These are phyloP conservation scores for Platismatia glauca DNA, from an alignment of 495 filamentous ascomycete species.

Conservation along the genomic window DNA sequence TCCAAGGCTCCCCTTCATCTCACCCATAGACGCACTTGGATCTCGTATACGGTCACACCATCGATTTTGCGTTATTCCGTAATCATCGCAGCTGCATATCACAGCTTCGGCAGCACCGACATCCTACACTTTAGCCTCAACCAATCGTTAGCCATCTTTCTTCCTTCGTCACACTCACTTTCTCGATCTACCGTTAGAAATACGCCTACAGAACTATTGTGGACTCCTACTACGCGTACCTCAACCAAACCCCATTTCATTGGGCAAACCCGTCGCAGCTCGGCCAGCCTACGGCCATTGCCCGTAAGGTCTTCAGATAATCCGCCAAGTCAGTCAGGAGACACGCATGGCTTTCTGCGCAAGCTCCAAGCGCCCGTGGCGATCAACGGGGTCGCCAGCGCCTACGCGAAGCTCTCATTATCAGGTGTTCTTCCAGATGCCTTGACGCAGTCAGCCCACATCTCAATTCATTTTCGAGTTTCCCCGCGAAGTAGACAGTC, in stretches of 20 bases:
- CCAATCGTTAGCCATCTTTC: conserved; percentile 1
- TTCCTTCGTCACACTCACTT: background rate
- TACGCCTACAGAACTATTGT: background rate
- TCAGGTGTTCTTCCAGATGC: background rate
- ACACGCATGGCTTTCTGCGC: background rate
- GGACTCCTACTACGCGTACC: background rate
- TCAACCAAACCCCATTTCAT: background rate
- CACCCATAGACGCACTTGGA: background rate
- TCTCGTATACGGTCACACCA: background rate
- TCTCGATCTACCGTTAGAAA: background rate
- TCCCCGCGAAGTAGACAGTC: background rate
- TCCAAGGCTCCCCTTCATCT: background rate
- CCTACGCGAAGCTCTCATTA: background rate
- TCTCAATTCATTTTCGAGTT: background rate
- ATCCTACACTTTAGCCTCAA: background rate
- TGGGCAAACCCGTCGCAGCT: background rate
- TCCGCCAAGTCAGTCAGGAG: background rate
- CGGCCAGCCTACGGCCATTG: background rate
- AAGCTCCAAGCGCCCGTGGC: background rate
- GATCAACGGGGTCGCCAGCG: background rate
- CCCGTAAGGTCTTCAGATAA: background rate
- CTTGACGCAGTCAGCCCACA: background rate
- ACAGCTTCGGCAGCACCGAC: conserved; percentile 9
- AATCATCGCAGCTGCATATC: background rate
- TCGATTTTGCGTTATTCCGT: conserved; percentile 2